These are phyloP conservation scores for Nitzschia inconspicua DNA, from an alignment of 108 stramenopile genomes.

Conservation along the genomic window DNA sequence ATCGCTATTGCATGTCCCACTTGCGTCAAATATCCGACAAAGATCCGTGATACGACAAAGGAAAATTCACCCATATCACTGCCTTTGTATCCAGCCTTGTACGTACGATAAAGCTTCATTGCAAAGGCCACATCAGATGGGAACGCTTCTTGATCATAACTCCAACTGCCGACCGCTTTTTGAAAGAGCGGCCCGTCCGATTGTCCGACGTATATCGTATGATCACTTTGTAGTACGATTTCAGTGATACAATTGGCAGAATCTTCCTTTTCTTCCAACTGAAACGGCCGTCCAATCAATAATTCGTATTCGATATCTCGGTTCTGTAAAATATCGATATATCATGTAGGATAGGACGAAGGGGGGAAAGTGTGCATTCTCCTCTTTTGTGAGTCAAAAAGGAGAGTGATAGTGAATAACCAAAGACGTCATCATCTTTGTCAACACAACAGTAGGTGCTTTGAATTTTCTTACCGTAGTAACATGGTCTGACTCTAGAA, in stretches of 20 bases:
- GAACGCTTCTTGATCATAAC: too few species aligned
- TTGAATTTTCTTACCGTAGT: too few species aligned
- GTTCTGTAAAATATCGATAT: too few species aligned
- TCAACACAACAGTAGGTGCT: too few species aligned
- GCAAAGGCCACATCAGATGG: constrained; percentile 18
- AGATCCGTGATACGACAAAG: constrained; percentile 51
- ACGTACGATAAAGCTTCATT: constrained; percentile 45
- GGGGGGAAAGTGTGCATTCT: too few species aligned
- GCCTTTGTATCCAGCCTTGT: constrained; percentile 21
- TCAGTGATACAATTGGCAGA: constrained; percentile 51
- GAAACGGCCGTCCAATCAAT: too few species aligned
- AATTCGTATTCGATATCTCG: too few species aligned
- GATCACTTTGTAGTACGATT: constrained; percentile 41
- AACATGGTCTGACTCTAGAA: too few species aligned
- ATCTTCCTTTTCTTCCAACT: constrained; percentile 67
- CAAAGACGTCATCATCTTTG: too few species aligned
- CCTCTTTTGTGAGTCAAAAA: too few species aligned
- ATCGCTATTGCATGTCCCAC: constrained; percentile 54
- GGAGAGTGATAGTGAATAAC: too few species aligned
- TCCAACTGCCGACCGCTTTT: constrained; percentile 47
- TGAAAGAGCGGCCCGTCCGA: constrained; percentile 57
- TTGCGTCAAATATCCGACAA: constrained; percentile 47
- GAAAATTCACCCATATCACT: constrained; percentile 61
- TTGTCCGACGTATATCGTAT: constrained; percentile 39
- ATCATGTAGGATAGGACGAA: too few species aligned